phyloP scores from a whole-genome alignment of 495 filamentous ascomycete species.

The Podospora sp. region DNA sequence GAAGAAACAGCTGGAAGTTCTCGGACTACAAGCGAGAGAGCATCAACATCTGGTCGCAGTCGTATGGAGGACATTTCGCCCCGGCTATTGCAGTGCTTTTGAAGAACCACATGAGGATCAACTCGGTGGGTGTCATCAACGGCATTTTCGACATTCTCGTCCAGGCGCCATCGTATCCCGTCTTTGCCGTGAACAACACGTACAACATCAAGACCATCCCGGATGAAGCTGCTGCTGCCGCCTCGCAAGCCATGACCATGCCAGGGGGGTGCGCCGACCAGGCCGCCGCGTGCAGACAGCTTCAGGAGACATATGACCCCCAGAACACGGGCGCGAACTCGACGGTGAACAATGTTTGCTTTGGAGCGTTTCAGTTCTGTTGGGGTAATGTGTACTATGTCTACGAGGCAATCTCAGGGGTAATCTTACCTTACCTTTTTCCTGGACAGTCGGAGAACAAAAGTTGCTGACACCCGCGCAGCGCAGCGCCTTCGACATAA shows the following conservation, averaged over 20 bases:
- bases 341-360: constrained; percentile 8
- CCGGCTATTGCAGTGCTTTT: constrained; percentile 56
- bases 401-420: constrained; percentile 15
- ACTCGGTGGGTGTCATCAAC: constrained; percentile 64
- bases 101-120: constrained; percentile 52
- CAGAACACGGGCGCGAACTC: constrained; percentile 1
- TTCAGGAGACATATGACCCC: constrained; percentile 12
- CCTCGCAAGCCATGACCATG: background rate
- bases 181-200: constrained; percentile 74
- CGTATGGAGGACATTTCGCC: constrained; percentile 54
- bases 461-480: background rate
- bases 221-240: constrained; percentile 18
- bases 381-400: background rate
- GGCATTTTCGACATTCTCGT: constrained; percentile 71
- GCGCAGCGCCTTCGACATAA: constrained; percentile 19
- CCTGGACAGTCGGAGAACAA: background rate
- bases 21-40: constrained; percentile 10
- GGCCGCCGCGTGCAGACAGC: background rate
- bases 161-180: constrained; percentile 65
- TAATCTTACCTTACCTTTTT: background rate
- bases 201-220: constrained; percentile 67
- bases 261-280: constrained; percentile 11
- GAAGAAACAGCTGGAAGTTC: background rate
- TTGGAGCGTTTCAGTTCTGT: constrained; percentile 9
- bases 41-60: constrained; percentile 26